Conservation (phyloP, 108 stramenopile genomes). For the Conticribra weissflogii region DNA sequence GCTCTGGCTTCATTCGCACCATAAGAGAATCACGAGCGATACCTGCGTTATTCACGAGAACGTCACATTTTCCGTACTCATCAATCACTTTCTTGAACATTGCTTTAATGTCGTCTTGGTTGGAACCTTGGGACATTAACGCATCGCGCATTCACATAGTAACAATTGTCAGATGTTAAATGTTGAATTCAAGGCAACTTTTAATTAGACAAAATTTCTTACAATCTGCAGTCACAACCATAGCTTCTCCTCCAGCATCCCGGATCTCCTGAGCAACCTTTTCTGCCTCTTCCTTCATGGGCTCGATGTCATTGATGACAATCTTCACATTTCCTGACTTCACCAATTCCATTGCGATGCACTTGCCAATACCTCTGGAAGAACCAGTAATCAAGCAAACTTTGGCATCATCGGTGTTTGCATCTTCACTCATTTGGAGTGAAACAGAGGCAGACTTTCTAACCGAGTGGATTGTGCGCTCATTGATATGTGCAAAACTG, state of each 20-base stretch:
- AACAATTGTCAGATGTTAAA: too few species aligned
- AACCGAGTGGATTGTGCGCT: slow-evolving; percentile 1
- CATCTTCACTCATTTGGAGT: slow-evolving; percentile 35
- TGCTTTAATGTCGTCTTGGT: slow-evolving; percentile 53
- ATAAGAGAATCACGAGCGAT: slow-evolving; percentile 63
- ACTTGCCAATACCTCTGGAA: slow-evolving; percentile 64
- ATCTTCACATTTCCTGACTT: slow-evolving; percentile 63
- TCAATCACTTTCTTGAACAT: slow-evolving; percentile 58
- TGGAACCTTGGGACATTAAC: slow-evolving; percentile 35
- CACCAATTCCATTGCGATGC: slow-evolving; percentile 59
- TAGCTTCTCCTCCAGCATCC: slow-evolving; percentile 33
- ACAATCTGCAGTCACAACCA: slow-evolving; percentile 54
- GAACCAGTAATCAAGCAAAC: slow-evolving; percentile 59
- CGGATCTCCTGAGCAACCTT: slow-evolving; percentile 25
- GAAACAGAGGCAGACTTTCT: neutral
- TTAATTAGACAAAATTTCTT: neutral
- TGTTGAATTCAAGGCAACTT: neutral
- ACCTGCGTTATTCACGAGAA: slow-evolving; percentile 80
- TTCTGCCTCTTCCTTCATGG: slow-evolving; percentile 36
- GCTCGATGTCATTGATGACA: slow-evolving; percentile 41
- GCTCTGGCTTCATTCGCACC: slow-evolving; percentile 73
- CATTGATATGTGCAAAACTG: slow-evolving; percentile 1
- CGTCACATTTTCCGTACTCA: slow-evolving; percentile 42
- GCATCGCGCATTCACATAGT: too few species aligned
- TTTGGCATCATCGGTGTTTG: slow-evolving; percentile 20